A percentile compares a stretch with the other conserved stretches of the same genome.
Conservation (phyloP, 192 early-diverging fungal species). For the Coemansia aciculifera region DNA sequence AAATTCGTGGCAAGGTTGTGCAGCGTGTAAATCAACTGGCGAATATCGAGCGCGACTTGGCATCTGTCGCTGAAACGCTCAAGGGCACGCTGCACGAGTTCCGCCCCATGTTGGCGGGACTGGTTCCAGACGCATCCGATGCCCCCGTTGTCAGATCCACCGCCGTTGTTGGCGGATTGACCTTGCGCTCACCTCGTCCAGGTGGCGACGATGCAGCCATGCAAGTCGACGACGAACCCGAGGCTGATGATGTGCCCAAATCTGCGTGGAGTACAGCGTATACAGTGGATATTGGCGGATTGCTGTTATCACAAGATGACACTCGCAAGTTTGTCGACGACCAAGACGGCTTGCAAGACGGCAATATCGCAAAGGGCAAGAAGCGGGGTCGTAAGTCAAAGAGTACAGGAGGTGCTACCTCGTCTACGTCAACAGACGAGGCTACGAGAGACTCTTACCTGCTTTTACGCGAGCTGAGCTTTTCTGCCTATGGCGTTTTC, state of each 20-base stretch:
- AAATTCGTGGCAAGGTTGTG: slow-evolving; percentile 33
- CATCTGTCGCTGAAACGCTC: slow-evolving; percentile 28
- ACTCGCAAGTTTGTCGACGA: slow-evolving; percentile 31
- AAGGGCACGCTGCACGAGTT: slow-evolving; percentile 26
- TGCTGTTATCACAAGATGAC: slow-evolving; percentile 47
- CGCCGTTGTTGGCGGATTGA: not conserved
- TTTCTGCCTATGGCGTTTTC: slow-evolving; percentile 39
- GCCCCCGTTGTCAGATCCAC: slow-evolving; percentile 3
- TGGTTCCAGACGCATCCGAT: slow-evolving; percentile 37
- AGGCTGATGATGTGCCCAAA: not conserved
- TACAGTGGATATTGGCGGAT: slow-evolving; percentile 33
- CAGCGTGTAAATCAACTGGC: slow-evolving; percentile 41
- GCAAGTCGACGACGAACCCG: not conserved
- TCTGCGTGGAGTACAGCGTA: not conserved
- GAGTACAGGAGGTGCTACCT: not conserved
- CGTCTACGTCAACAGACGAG: slow-evolving; percentile 5
- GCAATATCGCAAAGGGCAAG: not conserved
- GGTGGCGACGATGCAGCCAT: not conserved
- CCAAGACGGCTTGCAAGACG: not conserved
- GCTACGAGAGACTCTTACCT: slow-evolving; percentile 18
- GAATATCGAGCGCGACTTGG: slow-evolving; percentile 29
- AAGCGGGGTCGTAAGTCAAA: slow-evolving; percentile 39
- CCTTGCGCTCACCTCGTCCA: slow-evolving; percentile 9
- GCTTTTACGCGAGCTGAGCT: slow-evolving; percentile 46
- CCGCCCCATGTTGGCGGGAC: slow-evolving; percentile 27